Conservation (phyloP, 345 rosid species). For the Crucihimalaya himalaica region DNA sequence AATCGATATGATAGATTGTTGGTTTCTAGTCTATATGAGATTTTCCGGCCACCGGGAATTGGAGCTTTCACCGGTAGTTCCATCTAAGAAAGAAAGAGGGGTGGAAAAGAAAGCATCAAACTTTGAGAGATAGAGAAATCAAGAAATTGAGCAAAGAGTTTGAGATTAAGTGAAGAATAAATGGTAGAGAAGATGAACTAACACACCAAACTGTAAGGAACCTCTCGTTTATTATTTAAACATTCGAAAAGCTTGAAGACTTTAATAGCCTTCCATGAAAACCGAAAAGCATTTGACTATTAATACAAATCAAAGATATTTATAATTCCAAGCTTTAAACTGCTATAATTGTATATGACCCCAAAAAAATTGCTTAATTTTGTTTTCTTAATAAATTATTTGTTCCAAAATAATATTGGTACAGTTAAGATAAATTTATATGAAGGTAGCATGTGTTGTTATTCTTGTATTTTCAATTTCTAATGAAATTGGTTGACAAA, state of each 20-base stretch:
- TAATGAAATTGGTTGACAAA: neutral
- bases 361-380: neutral
- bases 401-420: neutral
- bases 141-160: slow-evolving; percentile 27
- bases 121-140: slow-evolving; percentile 34
- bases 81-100: slow-evolving; percentile 45
- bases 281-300: slow-evolving; percentile 22
- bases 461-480: neutral
- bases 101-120: slow-evolving; percentile 26
- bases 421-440: neutral
- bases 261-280: slow-evolving; percentile 35
- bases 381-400: neutral
- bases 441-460: neutral
- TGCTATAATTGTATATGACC: neutral
- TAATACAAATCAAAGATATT: slow-evolving; percentile 5
- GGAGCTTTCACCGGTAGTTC: slow-evolving; percentile 66
- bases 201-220: slow-evolving; percentile 62
- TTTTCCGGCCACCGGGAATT: slow-evolving; percentile 42
- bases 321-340: slow-evolving; percentile 2
- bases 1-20: slow-evolving; percentile 59
- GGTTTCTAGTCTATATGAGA: slow-evolving; percentile 57
- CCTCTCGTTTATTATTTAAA: slow-evolving; percentile 24
- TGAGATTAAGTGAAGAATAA: slow-evolving; percentile 43
- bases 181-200: slow-evolving; percentile 66
- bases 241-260: slow-evolving; percentile 18